phyloP scores from a whole-genome alignment of 352 stramenopile species.

The Pythium oligandrum region DNA sequence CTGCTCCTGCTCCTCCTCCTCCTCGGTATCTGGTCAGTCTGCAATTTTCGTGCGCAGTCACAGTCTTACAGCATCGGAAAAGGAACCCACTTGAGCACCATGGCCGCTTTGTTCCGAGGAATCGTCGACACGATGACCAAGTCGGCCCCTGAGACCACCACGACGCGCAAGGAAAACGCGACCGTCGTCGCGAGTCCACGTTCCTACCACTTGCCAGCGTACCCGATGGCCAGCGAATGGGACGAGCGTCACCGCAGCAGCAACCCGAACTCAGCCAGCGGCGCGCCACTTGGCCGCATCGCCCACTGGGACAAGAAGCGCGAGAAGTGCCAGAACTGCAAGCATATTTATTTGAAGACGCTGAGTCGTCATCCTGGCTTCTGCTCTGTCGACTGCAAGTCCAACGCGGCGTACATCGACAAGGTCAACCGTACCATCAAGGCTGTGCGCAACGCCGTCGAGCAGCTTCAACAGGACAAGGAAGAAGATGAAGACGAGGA shows the following conservation, averaged over 20 bases:
- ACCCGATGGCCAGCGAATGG: conserved; percentile 23
- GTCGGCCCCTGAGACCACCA: neutral
- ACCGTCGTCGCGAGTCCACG: conserved; percentile 18
- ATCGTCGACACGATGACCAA: conserved; percentile 10
- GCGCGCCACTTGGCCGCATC: conserved; percentile 27
- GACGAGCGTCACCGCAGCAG: conserved; percentile 19
- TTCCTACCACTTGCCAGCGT: conserved; percentile 23
- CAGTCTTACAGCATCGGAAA: too few species aligned
- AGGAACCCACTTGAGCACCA: neutral
- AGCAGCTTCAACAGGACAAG: conserved; percentile 44
- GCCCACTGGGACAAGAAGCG: conserved; percentile 85
- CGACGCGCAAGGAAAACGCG: neutral
- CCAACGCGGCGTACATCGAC: conserved; percentile 76
- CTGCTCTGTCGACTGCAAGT: conserved; percentile 88
- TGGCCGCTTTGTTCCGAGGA: conserved; percentile 20
- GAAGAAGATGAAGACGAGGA: conserved; percentile 17
- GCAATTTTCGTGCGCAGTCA: conserved; percentile 6
- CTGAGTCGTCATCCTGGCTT: conserved; percentile 68
- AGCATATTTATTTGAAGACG: conserved; percentile 84
- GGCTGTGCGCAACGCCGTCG: conserved; percentile 63
- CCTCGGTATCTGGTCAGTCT: conserved; percentile 8
- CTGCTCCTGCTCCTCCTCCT: neutral
- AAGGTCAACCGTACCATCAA: conserved; percentile 82
- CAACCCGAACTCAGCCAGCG: neutral
- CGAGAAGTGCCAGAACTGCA: conserved; percentile 79